Evolutionary conservation across 1,139 yeast species (phyloP), one percentile per base, ranked within the genome.

Genomic region (Candida sp.): DNA sequence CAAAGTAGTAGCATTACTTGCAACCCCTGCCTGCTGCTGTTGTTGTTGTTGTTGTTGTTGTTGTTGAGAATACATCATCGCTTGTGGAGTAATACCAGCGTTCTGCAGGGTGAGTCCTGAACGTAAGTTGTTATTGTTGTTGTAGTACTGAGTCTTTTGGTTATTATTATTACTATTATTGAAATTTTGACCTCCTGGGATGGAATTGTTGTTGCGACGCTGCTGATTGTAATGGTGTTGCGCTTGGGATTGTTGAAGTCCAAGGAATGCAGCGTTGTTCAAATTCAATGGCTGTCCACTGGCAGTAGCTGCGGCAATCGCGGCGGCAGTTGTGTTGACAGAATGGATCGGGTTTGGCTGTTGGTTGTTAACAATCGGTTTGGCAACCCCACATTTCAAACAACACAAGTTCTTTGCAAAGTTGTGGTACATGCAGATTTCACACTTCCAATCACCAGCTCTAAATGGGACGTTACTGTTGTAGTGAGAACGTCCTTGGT

Each of bases 391-490:
- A 71, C 98, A 92, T 65, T 93, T 87, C 63, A 92, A 76, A 66
- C 98, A 92, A 54, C 86, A 85, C 54, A 90, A 76, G 67, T 93
- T 93, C 63, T 93, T 92, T 6, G 98, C 98, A 78, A 93, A 93
- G 67, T 93, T 93, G 69, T 93, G 98, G 66, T 92, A 93, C 46
- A 85, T 80, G 67, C 98, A 93, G 34, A 83, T 78, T 49, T 88
- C 96, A 74, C 98, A 92, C 67, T 91, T 92, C 98, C 98, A 93
- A 69, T 93, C 98, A 44, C 98, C 98, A 2, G 98, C 98, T 62
- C 98, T 82, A 69, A 93, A 93, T 12, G 98, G 98, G 9, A 92
- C 96, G 49, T 54, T 55, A 48, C 55, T 56, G 57, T 58, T 59
- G 37, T 58, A 49, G 37, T 59, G 57, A 12, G 49, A 39, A 47